phyloP scores from a whole-genome alignment of 78 protist species.

The Dictyostelium capitatum region DNA sequence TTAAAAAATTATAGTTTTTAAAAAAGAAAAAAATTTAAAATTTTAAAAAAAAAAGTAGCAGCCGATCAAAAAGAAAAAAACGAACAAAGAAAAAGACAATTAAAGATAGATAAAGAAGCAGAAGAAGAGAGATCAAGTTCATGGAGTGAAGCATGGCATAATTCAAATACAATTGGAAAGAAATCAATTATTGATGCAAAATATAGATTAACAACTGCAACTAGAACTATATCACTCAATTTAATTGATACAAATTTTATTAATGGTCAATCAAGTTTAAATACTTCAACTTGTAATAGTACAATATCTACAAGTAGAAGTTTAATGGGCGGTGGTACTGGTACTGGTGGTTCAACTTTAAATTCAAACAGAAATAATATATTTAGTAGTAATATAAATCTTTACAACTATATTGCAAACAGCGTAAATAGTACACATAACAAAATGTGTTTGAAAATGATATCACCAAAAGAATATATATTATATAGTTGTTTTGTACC shows the following conservation, averaged over 20 bases:
- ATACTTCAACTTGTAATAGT: background rate
- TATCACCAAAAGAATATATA: background rate
- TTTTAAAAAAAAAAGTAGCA: background rate
- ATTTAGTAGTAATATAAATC: background rate
- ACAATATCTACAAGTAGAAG: background rate
- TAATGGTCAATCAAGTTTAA: background rate
- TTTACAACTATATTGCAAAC: background rate
- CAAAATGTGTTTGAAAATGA: slow-evolving; percentile 11
- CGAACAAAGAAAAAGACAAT: background rate
- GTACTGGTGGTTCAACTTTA: background rate
- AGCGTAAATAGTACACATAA: background rate
- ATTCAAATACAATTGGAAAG: background rate
- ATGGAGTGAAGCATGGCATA: slow-evolving; percentile 15
- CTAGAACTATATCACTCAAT: background rate
- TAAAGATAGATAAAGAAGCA: background rate
- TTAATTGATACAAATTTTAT: background rate
- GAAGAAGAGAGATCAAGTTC: background rate
- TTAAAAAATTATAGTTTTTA: slow-evolving; percentile 2
- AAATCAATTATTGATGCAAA: slow-evolving; percentile 9
- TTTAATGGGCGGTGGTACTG: background rate
- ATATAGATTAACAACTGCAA: background rate
- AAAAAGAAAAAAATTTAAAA: slow-evolving; percentile 14
- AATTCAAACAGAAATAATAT: background rate
- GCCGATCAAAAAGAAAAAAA: background rate
- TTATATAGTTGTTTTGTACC: background rate